Evolutionary conservation across 78 protist genomes (phyloP), one percentile per base, ranked within the genome.

Genomic region (Dictyostelium firmibasis): DNA sequence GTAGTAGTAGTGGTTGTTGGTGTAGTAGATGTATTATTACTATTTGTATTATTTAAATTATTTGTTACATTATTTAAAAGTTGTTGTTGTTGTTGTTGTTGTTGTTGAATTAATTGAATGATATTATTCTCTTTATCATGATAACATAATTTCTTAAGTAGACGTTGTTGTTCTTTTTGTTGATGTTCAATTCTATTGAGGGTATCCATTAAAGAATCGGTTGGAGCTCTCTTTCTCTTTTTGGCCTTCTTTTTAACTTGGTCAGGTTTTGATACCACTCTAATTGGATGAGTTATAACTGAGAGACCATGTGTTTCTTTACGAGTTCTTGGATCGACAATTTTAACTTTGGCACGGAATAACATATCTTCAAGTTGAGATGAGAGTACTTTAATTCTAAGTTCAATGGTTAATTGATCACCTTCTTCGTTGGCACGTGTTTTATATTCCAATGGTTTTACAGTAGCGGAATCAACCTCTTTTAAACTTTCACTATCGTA

Each of bases 221-320:
- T 92, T 86, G 92, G 91, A 23, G 96, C 92, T 86, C 89, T 92
- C 91, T 92, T 92, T 84, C 96, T 85, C 91, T 84, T 92, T 69
- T 85, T 85, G 36, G 91, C 96, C 64, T 86, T 92, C 85, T 92
- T 92, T 81, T 92, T 92, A 13, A 92, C 92, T 57, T 92, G 96
- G 20, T 92, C 96, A 13, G 96, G 96, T 53, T 92, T 92, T 38
- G 96, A 92, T 10, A 92, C 93, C 31, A 92, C 96, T 23, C 92
- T 29, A 33, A 92, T 92, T 23, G 96, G 96, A 29, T 92, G 93
- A 0, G 96, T 70, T 16, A 92, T 82, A 9, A 92, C 91, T 0
- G 91, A 81, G 10, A 92, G 91, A 14, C 96, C 96, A 14, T 62
- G 33, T 9, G 86, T 84, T 25, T 86, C 86, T 64, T 86, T 83